A percentile compares a stretch with the other conserved stretches of the same genome.
Conservation (phyloP, 805 yeast species). For the Yamadazyma nakazawae region DNA sequence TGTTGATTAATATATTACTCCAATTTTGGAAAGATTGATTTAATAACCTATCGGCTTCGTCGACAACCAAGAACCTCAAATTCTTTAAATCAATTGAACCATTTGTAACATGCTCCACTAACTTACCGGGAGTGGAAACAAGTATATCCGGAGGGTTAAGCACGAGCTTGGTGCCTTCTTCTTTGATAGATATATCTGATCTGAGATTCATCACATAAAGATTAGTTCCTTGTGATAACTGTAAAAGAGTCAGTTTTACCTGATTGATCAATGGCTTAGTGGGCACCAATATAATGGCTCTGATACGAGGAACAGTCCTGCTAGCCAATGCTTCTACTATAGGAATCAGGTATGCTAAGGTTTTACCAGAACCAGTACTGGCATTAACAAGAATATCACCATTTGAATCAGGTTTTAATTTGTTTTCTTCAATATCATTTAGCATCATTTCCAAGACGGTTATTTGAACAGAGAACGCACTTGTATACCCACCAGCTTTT, state of each 20-base stretch:
- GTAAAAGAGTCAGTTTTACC: conserved; percentile 62
- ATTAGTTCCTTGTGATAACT: conserved; percentile 63
- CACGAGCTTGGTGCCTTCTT: conserved; percentile 55
- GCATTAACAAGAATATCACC: conserved; percentile 90
- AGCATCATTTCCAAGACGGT: conserved; percentile 57
- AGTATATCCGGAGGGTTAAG: conserved; percentile 60
- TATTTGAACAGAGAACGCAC: conserved; percentile 77
- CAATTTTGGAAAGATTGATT: conserved; percentile 94
- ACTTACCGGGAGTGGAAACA: conserved; percentile 74
- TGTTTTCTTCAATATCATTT: conserved; percentile 38
- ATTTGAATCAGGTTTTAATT: conserved; percentile 47
- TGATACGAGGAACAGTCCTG: conserved; percentile 65
- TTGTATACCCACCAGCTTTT: conserved; percentile 38
- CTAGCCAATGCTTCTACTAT: conserved; percentile 62
- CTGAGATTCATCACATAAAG: conserved; percentile 60
- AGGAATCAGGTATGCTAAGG: conserved; percentile 85
- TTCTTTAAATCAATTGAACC: conserved; percentile 45
- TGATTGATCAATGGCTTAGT: conserved; percentile 85
- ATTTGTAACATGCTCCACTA: conserved; percentile 66
- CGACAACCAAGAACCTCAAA: conserved; percentile 64
- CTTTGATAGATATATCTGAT: conserved; percentile 51
- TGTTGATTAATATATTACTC: conserved; percentile 56
- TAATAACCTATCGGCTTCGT: conserved; percentile 78
- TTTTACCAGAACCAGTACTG: conserved; percentile 94
- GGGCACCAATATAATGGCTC: conserved; percentile 83